Evolutionary conservation across 169 alveolate species (phyloP).

Genomic region (Plasmodium gaboni): DNA sequence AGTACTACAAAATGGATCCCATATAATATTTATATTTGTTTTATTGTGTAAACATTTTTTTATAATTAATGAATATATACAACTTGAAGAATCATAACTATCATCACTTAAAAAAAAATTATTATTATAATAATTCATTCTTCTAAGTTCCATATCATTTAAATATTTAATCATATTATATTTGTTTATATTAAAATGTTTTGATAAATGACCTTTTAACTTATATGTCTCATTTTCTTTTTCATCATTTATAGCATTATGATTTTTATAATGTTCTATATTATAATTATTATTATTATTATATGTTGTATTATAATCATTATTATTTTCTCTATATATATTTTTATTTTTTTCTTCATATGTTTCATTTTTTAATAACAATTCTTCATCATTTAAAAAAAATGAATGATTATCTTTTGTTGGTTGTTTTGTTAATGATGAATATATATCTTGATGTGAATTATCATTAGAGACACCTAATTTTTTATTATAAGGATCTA

Average conservation of each 20-base stretch:
- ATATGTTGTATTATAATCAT: not conserved
- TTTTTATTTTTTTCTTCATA: not conserved
- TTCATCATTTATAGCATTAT: no score
- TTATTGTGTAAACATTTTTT: conserved; percentile 51
- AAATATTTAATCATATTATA: conserved; percentile 13
- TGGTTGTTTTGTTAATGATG: not conserved
- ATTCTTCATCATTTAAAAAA: not conserved
- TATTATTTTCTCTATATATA: not conserved
- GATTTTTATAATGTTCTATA: not conserved
- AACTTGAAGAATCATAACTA: conserved; percentile 67
- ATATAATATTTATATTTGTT: conserved; percentile 35
- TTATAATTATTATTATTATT: not conserved
- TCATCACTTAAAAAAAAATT: conserved; percentile 72
- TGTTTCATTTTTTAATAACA: not conserved
- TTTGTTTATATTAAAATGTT: not conserved
- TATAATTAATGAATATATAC: conserved; percentile 42
- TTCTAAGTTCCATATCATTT: conserved; percentile 47
- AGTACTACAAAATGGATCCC: conserved; percentile 73
- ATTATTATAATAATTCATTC: conserved; percentile 57
- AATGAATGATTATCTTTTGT: not conserved
- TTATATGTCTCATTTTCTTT: not conserved
- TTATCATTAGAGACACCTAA: not conserved
- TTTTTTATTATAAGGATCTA: not conserved
- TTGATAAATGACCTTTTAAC: not conserved
- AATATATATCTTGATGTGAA: not conserved